Evolutionary conservation across 176 grass and related monocot genomes (phyloP), one percentile per base, ranked within the genome.

Genomic region (Oryza meyeriana): DNA sequence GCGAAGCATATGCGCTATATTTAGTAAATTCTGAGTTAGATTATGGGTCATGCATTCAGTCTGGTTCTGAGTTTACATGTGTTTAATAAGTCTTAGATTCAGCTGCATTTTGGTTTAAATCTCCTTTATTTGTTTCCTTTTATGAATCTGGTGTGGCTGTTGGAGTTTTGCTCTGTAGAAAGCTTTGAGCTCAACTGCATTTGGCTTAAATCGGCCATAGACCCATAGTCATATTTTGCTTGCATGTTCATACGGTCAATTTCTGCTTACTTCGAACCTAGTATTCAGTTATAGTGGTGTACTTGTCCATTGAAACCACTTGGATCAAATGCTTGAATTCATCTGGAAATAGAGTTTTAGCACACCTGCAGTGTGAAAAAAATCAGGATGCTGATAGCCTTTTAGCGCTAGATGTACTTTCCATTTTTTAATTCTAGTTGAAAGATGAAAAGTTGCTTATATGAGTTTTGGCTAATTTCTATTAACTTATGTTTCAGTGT

Each of bases 401-500:
- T 27, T 16, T 30, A 78, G 62, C 13, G 41, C 40, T 79, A 63
- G 25, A 84, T 85, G 3, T 22, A 10, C 80, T 69, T 59, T 85
- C 25, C 32, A 28, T 85, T 76, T 62, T 75, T 30, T 41, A 0
- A 1, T 57, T 29, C 44, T 61, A 77, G 27, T 6, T 20, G 71
- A 80, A 32, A 29, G 16, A 26, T 76, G 52, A 52, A 52, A 57
- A 44, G 4, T 9, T 72, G 34, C n/a, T 10, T 64, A 4, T 38
- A 27, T 29, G 40, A 31, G 1, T 62, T 17, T 61, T 34, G 57
- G 59, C 73, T 78, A 73, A 90, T 86, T 18, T 68, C 1, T 47
- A 34, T 9, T n/a, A 1, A 29, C 20, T 63, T 79, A 79, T 59
- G 18, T 77, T 92, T 79, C 89, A 98, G 96, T 95, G 58, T 98